Evolutionary conservation across 257 asterid species (phyloP).

Genomic region (Solanum corneliomulleri): DNA sequence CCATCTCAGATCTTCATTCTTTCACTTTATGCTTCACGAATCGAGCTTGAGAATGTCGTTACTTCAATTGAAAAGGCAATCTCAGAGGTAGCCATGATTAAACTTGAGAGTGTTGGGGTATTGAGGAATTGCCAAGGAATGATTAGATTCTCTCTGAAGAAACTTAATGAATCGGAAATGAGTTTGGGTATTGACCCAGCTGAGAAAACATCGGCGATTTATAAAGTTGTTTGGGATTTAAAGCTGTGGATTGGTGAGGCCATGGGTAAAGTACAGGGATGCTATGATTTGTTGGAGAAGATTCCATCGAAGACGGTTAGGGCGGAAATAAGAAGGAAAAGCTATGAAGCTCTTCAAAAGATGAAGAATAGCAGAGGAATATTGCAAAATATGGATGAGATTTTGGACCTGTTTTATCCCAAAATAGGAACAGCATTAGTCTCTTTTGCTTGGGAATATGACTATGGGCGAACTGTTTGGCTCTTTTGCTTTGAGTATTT

Average conservation of each 20-base stretch:
- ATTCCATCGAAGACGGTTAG: background rate
- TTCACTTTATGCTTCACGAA: background rate
- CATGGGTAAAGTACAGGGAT: background rate
- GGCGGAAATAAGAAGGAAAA: background rate
- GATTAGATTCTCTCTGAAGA: background rate
- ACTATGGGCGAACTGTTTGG: background rate
- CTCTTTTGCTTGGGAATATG: background rate
- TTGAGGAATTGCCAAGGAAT: background rate
- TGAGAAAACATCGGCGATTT: background rate
- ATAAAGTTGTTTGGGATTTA: background rate
- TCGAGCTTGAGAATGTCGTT: background rate
- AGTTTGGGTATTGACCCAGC: background rate
- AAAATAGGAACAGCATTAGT: background rate
- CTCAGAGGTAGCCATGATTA: background rate
- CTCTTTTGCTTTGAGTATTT: slow-evolving; percentile 3
- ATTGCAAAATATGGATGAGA: background rate
- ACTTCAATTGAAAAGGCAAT: background rate
- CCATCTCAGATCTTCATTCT: background rate
- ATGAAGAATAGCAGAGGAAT: background rate
- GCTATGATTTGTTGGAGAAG: background rate
- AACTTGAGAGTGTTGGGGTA: background rate
- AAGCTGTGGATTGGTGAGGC: background rate
- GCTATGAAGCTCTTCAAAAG: background rate
- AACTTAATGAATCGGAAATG: background rate
- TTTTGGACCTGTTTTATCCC: background rate